Conservation (phyloP, 192 early-diverging fungal species). For the Mortierella alpina region DNA sequence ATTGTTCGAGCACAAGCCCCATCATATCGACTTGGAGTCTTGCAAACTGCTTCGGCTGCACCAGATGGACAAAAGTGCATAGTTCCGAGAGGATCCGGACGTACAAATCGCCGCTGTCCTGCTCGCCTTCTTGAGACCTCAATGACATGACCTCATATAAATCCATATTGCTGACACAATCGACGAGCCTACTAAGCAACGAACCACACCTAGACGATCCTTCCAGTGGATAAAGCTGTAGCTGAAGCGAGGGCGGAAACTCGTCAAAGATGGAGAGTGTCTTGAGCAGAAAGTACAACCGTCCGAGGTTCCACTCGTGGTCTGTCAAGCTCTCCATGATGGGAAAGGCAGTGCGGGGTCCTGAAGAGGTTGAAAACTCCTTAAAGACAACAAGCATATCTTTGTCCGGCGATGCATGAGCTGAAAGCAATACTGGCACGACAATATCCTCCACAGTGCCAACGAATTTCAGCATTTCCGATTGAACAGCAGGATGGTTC, state of each 20-base stretch:
- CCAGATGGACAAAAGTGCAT: conserved; percentile 15
- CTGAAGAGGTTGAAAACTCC: conserved; percentile 13
- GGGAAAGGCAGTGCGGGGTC: conserved; percentile 9
- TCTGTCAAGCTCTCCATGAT: conserved; percentile 7
- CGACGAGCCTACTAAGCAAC: conserved; percentile 11
- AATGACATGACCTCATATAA: conserved; percentile 3
- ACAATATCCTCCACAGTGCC: conserved; percentile 22
- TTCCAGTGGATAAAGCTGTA: conserved; percentile 25
- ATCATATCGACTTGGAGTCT: conserved; percentile 36
- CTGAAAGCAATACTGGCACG: conserved; percentile 1
- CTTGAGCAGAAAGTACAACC: conserved; percentile 26
- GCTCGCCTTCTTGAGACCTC: not conserved
- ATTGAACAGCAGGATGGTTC: conserved; percentile 14
- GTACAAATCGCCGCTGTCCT: conserved; percentile 20
- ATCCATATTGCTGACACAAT: not conserved
- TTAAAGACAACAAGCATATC: conserved; percentile 10
- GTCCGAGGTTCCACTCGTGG: conserved; percentile 35
- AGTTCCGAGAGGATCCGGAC: conserved; percentile 19
- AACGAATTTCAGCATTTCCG: conserved; percentile 26
- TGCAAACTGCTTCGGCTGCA: conserved; percentile 28
- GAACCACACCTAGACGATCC: not conserved
- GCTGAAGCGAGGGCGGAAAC: conserved; percentile 12
- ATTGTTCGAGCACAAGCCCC: conserved; percentile 16
- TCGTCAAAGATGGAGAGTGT: conserved; percentile 34
- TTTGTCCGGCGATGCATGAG: conserved; percentile 2